Conservation (phyloP, 1,284 basidiomycete species). For the Heterobasidion parviporum region DNA sequence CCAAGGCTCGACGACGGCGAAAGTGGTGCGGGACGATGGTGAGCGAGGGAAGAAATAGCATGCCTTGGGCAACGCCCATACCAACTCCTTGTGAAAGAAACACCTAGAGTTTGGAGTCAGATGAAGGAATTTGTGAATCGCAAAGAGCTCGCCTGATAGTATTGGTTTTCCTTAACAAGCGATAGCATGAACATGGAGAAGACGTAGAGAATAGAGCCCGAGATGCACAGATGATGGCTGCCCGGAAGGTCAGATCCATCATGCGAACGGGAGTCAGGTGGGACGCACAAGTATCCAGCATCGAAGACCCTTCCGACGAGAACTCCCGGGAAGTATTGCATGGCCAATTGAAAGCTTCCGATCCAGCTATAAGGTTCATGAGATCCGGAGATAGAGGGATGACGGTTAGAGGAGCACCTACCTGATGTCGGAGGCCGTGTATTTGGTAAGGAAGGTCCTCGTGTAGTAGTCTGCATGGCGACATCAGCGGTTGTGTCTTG, state of each 20-base stretch:
- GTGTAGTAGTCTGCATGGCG: not conserved
- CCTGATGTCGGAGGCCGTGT: not conserved
- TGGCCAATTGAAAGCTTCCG: not conserved
- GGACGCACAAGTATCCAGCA: not conserved
- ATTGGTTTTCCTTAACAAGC: not conserved
- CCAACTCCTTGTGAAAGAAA: slow-evolving; percentile 45
- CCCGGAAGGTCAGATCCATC: too few species aligned
- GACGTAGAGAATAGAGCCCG: not conserved
- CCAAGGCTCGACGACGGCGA: slow-evolving; percentile 33
- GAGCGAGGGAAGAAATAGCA: slow-evolving; percentile 45
- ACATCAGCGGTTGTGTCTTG: not conserved
- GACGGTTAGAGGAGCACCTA: not conserved
- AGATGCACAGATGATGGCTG: not conserved
- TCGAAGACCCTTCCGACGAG: not conserved
- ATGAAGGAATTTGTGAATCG: not conserved
- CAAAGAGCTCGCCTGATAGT: not conserved
- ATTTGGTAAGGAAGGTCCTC: not conserved
- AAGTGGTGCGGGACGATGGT: slow-evolving; percentile 42
- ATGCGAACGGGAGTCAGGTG: not conserved
- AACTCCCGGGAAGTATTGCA: not conserved
- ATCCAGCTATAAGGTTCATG: not conserved
- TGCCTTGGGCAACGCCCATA: slow-evolving; percentile 40
- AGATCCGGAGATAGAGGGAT: not conserved
- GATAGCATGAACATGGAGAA: not conserved
- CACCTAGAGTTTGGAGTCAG: slow-evolving; percentile 21